A percentile compares a stretch with the other conserved stretches of the same genome.
These are phyloP conservation scores for Pyrrhoderma noxium DNA, from an alignment of 1,284 basidiomycete genomes.

Conservation along the genomic window DNA sequence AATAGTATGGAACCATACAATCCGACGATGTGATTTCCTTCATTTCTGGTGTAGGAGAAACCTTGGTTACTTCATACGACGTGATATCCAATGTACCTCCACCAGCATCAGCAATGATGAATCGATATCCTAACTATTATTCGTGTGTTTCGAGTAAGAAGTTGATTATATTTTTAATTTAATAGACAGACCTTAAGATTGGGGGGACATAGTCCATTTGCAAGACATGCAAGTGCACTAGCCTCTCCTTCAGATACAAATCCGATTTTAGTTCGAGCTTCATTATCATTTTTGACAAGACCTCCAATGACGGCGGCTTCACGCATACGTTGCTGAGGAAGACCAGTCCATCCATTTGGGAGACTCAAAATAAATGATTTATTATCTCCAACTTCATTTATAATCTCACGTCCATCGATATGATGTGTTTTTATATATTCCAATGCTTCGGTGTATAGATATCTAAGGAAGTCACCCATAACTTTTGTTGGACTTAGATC, in stretches of 20 bases:
- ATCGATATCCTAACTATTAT: conserved; percentile 59
- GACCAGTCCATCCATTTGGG: conserved; percentile 79
- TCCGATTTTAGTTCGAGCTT: conserved; percentile 56
- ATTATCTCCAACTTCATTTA: conserved; percentile 49
- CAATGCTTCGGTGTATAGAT: conserved; percentile 63
- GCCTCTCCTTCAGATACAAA: conserved; percentile 78
- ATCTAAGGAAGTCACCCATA: conserved; percentile 69
- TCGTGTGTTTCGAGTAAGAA: too few species aligned
- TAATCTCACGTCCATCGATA: conserved; percentile 51
- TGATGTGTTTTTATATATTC: conserved; percentile 69
- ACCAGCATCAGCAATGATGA: conserved; percentile 69
- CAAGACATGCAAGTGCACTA: conserved; percentile 70
- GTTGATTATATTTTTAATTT: too few species aligned
- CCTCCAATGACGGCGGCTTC: conserved; percentile 58
- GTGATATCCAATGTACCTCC: conserved; percentile 74
- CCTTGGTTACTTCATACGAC: conserved; percentile 61
- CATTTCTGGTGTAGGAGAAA: conserved; percentile 55
- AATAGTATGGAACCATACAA: conserved; percentile 34
- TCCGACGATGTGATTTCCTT: conserved; percentile 77
- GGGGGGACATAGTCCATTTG: conserved; percentile 64
- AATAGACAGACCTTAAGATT: conserved; percentile 48
- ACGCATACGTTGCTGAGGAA: conserved; percentile 69
- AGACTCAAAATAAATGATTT: conserved; percentile 67
- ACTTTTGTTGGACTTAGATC: conserved; percentile 59
- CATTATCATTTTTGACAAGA: conserved; percentile 60